Evolutionary conservation across 2,329 filamentous ascomycete genomes (phyloP).

Genomic region (Fusarium camptoceras): DNA sequence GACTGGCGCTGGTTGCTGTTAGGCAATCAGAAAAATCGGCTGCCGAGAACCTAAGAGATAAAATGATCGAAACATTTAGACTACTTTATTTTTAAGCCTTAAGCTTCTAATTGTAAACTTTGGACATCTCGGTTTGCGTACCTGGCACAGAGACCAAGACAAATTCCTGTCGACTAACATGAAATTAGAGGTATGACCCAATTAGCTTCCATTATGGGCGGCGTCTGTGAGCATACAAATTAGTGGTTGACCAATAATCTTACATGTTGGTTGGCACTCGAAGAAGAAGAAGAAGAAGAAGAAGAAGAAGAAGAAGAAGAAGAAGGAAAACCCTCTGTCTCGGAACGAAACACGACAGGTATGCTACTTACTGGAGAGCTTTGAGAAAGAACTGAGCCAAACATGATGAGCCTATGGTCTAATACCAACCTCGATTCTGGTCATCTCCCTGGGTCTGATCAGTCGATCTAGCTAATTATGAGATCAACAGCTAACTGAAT

Average conservation of each 20-base stretch:
- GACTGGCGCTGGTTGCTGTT: neutral
- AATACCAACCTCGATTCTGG: neutral
- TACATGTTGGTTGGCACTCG: conserved; percentile 19
- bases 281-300: neutral
- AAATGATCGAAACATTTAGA: neutral
- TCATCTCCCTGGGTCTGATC: neutral
- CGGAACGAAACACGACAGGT: neutral
- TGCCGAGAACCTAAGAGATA: neutral
- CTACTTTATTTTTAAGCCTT: neutral
- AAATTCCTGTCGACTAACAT: conserved; percentile 11
- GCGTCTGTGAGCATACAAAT: neutral
- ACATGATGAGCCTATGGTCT: neutral
- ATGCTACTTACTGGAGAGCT: neutral
- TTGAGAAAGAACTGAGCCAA: neutral
- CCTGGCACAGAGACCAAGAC: conserved; percentile 1
- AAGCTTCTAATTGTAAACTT: neutral
- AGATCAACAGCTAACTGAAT: conserved; percentile 2
- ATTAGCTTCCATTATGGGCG: conserved; percentile 3
- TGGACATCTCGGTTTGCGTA: neutral
- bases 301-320: neutral
- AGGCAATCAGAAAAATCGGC: neutral
- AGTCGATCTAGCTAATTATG: neutral
- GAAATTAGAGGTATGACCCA: conserved; percentile 3
- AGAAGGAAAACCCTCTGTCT: neutral
- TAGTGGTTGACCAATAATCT: conserved; percentile 25